A percentile compares a stretch with the other conserved stretches of the same genome.
Conservation (phyloP, 2,329 filamentous ascomycete genomes). For the Nemania serpens region DNA sequence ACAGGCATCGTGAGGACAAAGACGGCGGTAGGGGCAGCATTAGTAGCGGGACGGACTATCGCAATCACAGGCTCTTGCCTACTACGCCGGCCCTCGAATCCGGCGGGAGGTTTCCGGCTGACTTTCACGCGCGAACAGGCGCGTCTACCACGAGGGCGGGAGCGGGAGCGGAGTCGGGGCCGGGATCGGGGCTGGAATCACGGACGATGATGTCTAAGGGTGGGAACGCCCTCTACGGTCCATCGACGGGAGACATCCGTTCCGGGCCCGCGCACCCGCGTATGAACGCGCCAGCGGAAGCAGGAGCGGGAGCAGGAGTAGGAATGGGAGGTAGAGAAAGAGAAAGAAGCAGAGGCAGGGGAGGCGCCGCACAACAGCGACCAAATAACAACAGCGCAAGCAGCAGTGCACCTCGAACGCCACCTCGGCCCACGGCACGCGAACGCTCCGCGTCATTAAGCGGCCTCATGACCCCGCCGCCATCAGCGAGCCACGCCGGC, state of each 20-base stretch:
- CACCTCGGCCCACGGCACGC: neutral
- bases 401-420: neutral
- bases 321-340: too few species aligned
- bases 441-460: slow-evolving; percentile 7
- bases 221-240: slow-evolving; percentile 25
- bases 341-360: too few species aligned
- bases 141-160: neutral
- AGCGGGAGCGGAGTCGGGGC: neutral
- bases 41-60: neutral
- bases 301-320: neutral
- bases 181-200: too few species aligned
- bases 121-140: slow-evolving; percentile 24
- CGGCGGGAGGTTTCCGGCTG: slow-evolving; percentile 20
- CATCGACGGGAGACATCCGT: slow-evolving; percentile 29
- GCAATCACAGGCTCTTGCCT: slow-evolving; percentile 28
- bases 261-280: slow-evolving; percentile 17
- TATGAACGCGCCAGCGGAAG: neutral
- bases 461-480: neutral
- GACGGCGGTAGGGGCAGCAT: neutral
- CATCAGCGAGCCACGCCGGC: slow-evolving; percentile 24
- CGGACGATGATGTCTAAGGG: neutral
- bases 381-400: neutral
- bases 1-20: neutral
- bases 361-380: slow-evolving; percentile 12
- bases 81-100: slow-evolving; percentile 37